A percentile compares a stretch with the other conserved stretches of the same genome.
phyloP scores from a whole-genome alignment of 768 basidiomycete genomes.

The Lanmaoa rubissima region DNA sequence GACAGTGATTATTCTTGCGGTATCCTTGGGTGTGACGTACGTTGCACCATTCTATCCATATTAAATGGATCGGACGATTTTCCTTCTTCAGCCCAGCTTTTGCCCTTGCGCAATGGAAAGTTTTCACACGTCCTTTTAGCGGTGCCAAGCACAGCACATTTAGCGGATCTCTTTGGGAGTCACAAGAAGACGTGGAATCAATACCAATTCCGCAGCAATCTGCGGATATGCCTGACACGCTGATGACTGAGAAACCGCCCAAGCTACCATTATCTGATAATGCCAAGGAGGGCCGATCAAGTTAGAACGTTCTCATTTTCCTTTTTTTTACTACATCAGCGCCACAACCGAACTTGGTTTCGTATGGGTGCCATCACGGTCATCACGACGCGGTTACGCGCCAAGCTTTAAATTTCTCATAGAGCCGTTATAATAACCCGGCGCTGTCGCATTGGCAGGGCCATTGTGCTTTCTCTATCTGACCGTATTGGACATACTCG shows the following conservation, averaged over 20 bases:
- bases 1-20: slow-evolving; percentile 50
- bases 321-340: slow-evolving; percentile 3
- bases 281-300: slow-evolving; percentile 4
- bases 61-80: background rate
- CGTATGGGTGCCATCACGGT: background rate
- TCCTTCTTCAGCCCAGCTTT: slow-evolving; percentile 44
- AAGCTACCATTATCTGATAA: slow-evolving; percentile 4
- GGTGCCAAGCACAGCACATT: slow-evolving; percentile 26
- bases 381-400: slow-evolving; percentile 12
- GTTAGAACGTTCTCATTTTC: slow-evolving; percentile 3
- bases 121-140: slow-evolving; percentile 51
- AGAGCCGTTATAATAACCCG: slow-evolving; percentile 22
- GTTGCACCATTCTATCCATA: slow-evolving; percentile 21
- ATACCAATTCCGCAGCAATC: slow-evolving; percentile 8
- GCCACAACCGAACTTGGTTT: slow-evolving; percentile 2
- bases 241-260: slow-evolving; percentile 18
- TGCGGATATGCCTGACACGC: slow-evolving; percentile 15
- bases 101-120: slow-evolving; percentile 51
- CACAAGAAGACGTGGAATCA: slow-evolving; percentile 25
- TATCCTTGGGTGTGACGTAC: slow-evolving; percentile 56
- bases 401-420: slow-evolving; percentile 4
- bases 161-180: slow-evolving; percentile 25
- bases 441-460: slow-evolving; percentile 11
- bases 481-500: slow-evolving; percentile 2
- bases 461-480: slow-evolving; percentile 10